phyloP scores from a whole-genome alignment of 75 land plant species.

The Selaginella tamariscina region DNA sequence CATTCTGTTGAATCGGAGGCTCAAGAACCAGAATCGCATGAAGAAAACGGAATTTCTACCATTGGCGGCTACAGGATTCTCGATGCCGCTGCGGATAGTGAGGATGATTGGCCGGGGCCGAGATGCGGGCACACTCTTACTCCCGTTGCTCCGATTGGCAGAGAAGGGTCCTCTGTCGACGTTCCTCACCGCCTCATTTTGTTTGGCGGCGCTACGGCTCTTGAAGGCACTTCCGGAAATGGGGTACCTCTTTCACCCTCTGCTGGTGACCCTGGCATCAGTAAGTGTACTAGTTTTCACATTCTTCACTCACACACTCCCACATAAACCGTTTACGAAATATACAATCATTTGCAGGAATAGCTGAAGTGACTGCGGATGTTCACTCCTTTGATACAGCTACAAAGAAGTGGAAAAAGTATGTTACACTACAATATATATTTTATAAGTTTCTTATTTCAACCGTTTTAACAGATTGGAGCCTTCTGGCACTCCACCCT shows the following conservation, averaged over 20 bases:
- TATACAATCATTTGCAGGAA: not conserved
- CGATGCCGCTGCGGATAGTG: not conserved
- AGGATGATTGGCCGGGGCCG: conserved; percentile 8
- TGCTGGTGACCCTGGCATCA: conserved; percentile 2
- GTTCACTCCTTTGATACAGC: conserved; percentile 3
- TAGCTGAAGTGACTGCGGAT: conserved; percentile 9
- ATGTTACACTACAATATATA: not conserved
- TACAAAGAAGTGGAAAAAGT: conserved; percentile 8
- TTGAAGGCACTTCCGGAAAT: not conserved
- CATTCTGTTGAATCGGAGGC: not conserved
- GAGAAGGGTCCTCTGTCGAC: not conserved
- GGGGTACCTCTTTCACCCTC: not conserved
- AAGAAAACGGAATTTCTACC: too few species aligned
- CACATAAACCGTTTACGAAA: not conserved
- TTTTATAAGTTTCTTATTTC: not conserved
- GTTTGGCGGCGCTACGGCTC: conserved; percentile 13
- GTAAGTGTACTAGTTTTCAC: conserved; percentile 1
- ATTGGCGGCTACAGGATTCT: not conserved
- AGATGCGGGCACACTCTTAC: conserved; percentile 5
- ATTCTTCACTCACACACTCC: not conserved
- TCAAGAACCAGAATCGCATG: not conserved
- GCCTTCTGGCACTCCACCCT: not conserved
- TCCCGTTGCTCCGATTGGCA: not conserved
- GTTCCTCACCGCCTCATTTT: not conserved
- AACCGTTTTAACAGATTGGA: not conserved